These are phyloP conservation scores for Picea sitchensis DNA, from an alignment of 75 land plant species.

Conservation along the genomic window DNA sequence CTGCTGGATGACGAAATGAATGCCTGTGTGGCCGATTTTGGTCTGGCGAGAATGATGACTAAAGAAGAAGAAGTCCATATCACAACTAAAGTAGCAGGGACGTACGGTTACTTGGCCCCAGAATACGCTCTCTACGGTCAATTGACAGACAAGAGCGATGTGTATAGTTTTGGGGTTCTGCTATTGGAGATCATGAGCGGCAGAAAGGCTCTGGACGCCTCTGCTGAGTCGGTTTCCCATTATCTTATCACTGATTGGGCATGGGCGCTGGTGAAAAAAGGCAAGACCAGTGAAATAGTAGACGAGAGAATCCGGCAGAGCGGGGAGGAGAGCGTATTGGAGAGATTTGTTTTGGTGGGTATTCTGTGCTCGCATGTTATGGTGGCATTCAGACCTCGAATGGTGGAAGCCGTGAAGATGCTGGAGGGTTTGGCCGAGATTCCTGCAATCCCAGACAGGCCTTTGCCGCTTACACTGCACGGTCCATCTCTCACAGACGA, in stretches of 20 bases:
- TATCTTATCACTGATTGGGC: too few species aligned
- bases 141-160: conserved; percentile 30
- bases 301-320: too few species aligned
- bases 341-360: too few species aligned
- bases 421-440: neutral
- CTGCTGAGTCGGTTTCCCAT: neutral
- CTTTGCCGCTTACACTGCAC: neutral
- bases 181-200: conserved; percentile 31
- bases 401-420: conserved; percentile 3
- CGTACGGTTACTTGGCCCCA: conserved; percentile 34
- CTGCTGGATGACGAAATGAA: conserved; percentile 43
- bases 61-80: conserved; percentile 12
- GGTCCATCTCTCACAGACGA: neutral
- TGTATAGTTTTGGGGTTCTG: conserved; percentile 38
- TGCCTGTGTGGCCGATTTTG: conserved; percentile 50
- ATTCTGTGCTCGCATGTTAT: too few species aligned
- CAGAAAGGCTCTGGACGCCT: conserved; percentile 24
- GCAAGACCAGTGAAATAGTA: too few species aligned
- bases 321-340: too few species aligned
- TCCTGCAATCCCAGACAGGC: conserved; percentile 5
- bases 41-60: conserved; percentile 20
- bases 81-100: conserved; percentile 22
- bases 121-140: conserved; percentile 23
- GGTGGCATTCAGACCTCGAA: too few species aligned
- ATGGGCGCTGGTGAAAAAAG: too few species aligned